phyloP scores from a whole-genome alignment of 2,329 filamentous ascomycete genomes.

The Fusarium secorum region DNA sequence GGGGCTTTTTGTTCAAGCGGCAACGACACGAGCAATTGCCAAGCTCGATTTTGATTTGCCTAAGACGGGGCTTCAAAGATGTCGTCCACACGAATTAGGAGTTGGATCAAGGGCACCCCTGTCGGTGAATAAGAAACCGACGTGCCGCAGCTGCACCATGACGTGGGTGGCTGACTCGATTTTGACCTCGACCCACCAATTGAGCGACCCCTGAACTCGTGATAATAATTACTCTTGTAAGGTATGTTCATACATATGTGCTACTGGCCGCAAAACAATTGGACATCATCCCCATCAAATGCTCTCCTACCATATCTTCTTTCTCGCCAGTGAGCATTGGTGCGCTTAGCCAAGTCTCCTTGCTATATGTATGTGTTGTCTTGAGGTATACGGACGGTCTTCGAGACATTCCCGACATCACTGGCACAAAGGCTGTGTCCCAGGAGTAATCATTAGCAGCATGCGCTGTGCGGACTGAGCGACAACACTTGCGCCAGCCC shows the following conservation, averaged over 20 bases:
- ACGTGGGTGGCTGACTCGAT: conserved; percentile 38
- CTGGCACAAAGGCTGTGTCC: not conserved
- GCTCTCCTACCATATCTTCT: conserved; percentile 1
- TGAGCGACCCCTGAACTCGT: conserved; percentile 33
- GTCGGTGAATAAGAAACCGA: conserved; percentile 30
- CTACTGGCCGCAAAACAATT: conserved; percentile 10
- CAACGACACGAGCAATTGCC: conserved; percentile 19
- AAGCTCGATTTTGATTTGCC: conserved; percentile 27
- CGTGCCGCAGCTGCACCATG: conserved; percentile 32
- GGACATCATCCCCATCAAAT: conserved; percentile 17
- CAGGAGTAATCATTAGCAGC: not conserved
- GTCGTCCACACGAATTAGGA: not conserved
- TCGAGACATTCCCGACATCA: not conserved
- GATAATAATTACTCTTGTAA: not conserved
- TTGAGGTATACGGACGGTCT: not conserved
- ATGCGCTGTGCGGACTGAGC: not conserved
- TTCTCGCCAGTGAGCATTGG: conserved; percentile 2
- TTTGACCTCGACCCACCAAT: conserved; percentile 2
- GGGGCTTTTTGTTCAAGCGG: conserved; percentile 8
- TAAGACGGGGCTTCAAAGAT: not conserved
- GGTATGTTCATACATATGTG: not conserved
- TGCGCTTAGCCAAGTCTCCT: not conserved
- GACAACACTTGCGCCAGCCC: conserved; percentile 10
- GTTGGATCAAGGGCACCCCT: not conserved
- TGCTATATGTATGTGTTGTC: not conserved